Evolutionary conservation across 768 basidiomycete genomes (phyloP).

Genomic region (Gloeostereum incarnatum): DNA sequence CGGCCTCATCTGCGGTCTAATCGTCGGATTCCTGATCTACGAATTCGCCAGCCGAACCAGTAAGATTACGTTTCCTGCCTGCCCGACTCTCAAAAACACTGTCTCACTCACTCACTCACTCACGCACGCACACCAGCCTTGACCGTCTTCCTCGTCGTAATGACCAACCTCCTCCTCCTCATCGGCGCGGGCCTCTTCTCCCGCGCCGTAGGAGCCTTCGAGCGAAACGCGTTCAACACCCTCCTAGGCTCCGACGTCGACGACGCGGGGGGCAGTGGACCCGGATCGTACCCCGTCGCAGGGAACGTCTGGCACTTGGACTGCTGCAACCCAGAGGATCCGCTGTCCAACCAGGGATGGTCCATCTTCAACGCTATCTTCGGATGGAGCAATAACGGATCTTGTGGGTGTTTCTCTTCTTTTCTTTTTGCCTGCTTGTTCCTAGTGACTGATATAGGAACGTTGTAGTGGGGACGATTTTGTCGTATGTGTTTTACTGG

Average conservation of each 20-base stretch:
- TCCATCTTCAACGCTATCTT: constrained; percentile 77
- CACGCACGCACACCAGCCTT: constrained; percentile 37
- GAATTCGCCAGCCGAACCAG: constrained; percentile 67
- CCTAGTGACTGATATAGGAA: constrained; percentile 1
- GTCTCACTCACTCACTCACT: neutral
- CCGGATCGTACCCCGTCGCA: constrained; percentile 74
- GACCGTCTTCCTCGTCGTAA: constrained; percentile 80
- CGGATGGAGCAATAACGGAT: constrained; percentile 84
- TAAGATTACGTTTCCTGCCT: constrained; percentile 18
- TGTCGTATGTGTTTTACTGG: constrained; percentile 94
- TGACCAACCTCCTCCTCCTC: constrained; percentile 87
- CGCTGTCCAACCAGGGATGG: constrained; percentile 51
- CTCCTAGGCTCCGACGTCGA: constrained; percentile 71
- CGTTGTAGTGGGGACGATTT: constrained; percentile 57
- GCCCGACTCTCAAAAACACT: neutral
- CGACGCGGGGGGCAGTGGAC: constrained; percentile 61
- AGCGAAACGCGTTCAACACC: constrained; percentile 55
- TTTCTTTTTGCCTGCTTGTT: neutral
- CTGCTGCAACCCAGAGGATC: constrained; percentile 65
- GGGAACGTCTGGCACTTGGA: constrained; percentile 86
- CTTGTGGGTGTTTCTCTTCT: constrained; percentile 29
- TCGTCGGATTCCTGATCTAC: constrained; percentile 73
- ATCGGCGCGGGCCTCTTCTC: constrained; percentile 93
- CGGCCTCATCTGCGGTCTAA: constrained; percentile 70
- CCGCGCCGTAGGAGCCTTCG: constrained; percentile 63